Evolutionary conservation across 768 basidiomycete species (phyloP), one percentile per base, ranked within the genome.

Genomic region (Rhodotorula graminis): DNA sequence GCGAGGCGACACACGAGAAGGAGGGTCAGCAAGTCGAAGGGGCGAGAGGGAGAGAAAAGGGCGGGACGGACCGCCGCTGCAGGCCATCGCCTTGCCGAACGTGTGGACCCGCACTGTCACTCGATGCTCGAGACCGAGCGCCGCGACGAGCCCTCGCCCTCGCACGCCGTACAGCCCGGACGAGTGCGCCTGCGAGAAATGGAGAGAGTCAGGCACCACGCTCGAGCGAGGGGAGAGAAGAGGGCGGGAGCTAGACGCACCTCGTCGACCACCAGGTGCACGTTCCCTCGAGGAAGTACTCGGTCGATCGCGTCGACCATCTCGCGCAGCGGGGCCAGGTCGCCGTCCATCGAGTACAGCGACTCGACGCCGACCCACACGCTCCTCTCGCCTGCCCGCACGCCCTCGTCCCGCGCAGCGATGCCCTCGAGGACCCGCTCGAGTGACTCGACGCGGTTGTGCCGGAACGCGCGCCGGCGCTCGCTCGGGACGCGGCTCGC

Each of bases 311-410:
- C 77, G 40, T 86, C 84, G 49, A 89, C 85, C 60, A 96, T 88
- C 56, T 86, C 85, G 25, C 65, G 65, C 42, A 98, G 83, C 0
- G 92, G 93, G 0, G 89, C 85, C 70, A 95, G 85, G 40, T 93
- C 95, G 23, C 95, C 95, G 76, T 98, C 95, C 95, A 98, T 98
- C 68, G 89, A 91, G 77, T 97, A 97, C 58, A 97, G 81, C 50
- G 87, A 89, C 84, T 98, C 95, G 14, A 96, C 88, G 0, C 91
- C 88, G 21, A 98, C 80, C 78, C 94, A 96, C 7, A 91, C 74
- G 42, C 70, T 67, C 59, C 61, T 64, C 31, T 40, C 23, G 19
- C 75, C 77, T 76, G 83, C 88, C 49, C 74, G 73, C 40, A 81
- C 80, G 0, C 86, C 87, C 3, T 69, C 59, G 23, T 74, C 76